These are phyloP conservation scores for Tricholoma bakamatsutake DNA, from an alignment of 768 basidiomycete genomes.

Conservation along the genomic window DNA sequence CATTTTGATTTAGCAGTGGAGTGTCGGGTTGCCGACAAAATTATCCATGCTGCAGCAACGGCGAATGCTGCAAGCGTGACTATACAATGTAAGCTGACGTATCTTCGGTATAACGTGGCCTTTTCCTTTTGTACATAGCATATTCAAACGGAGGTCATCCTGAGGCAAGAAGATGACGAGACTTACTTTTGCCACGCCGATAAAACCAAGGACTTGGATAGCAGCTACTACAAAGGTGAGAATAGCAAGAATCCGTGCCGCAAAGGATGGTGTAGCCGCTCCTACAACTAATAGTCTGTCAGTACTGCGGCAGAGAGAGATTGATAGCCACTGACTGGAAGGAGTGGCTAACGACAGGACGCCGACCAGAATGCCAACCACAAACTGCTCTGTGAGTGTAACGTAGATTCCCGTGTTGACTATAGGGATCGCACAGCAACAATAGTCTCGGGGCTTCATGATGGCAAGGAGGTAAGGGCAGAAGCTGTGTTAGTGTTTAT, in stretches of 20 bases:
- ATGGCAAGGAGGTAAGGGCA: too few species aligned
- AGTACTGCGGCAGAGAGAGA: neutral
- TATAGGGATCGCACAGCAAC: conserved; percentile 89
- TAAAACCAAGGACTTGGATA: conserved; percentile 77
- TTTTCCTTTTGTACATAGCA: conserved; percentile 50
- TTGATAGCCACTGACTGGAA: conserved; percentile 49
- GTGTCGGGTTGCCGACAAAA: conserved; percentile 75
- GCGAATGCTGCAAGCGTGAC: conserved; percentile 59
- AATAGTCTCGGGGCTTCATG: conserved; percentile 83
- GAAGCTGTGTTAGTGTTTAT: neutral
- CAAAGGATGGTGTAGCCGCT: conserved; percentile 73
- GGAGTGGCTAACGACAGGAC: conserved; percentile 75
- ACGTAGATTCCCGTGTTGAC: conserved; percentile 88
- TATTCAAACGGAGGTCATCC: neutral
- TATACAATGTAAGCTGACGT: conserved; percentile 59
- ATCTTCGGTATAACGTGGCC: conserved; percentile 57
- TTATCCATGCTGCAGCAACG: conserved; percentile 75
- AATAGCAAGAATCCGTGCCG: conserved; percentile 66
- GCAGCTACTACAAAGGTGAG: conserved; percentile 73
- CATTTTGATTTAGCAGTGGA: conserved; percentile 65
- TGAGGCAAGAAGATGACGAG: neutral
- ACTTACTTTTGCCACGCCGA: conserved; percentile 74
- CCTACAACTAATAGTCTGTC: conserved; percentile 62
- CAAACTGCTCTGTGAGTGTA: conserved; percentile 71
- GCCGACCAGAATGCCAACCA: conserved; percentile 59